phyloP scores from a whole-genome alignment of 768 basidiomycete species.

The Hygrophorus russula region DNA sequence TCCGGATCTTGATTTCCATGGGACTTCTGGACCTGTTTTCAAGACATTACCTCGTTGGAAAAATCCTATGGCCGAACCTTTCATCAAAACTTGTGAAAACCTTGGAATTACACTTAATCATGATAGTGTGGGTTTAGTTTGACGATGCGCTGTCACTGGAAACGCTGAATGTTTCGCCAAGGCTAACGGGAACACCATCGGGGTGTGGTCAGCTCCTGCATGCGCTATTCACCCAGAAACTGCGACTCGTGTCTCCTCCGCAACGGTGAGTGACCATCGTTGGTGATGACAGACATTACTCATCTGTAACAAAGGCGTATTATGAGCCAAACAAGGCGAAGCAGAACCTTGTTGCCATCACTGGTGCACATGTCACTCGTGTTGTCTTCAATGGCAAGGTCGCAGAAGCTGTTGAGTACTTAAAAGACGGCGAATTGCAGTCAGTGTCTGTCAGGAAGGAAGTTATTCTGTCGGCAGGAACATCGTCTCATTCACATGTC shows the following conservation, averaged over 20 bases:
- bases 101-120: background rate
- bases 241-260: constrained; percentile 1
- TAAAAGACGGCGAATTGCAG: constrained; percentile 35
- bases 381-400: background rate
- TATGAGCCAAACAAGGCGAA: too few species aligned
- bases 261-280: background rate
- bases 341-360: background rate
- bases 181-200: background rate
- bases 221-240: background rate
- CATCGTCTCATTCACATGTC: background rate
- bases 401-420: constrained; percentile 36
- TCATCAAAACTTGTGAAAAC: background rate
- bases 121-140: too few species aligned
- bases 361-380: background rate
- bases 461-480: background rate
- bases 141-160: too few species aligned
- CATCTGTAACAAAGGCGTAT: too few species aligned
- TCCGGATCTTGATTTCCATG: background rate
- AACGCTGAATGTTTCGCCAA: too few species aligned
- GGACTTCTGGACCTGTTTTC: constrained; percentile 6
- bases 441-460: background rate
- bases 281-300: too few species aligned
- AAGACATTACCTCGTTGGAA: constrained; percentile 1
- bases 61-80: background rate
- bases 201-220: background rate